Base-by-base conservation (phyloP, 2,329 filamentous ascomycete species). In the Alternaria sp. region DNA sequence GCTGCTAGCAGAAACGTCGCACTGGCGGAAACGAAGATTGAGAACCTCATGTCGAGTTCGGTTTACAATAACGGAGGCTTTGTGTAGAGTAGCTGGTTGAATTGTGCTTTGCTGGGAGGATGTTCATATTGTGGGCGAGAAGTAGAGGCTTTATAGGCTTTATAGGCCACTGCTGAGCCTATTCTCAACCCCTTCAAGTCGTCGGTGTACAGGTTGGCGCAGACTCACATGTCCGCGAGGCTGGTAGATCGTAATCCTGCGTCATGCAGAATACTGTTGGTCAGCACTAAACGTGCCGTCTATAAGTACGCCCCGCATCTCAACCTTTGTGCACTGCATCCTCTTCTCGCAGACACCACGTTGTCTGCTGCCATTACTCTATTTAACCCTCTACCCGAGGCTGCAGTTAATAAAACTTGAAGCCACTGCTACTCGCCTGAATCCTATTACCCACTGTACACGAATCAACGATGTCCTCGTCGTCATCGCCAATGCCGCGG, bases 91-190 rank as follows among this genome's bases (percentile, higher is more conserved):
- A 25, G 9, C 2, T 3, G 19, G n/a, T 21, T 44, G 3, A 44
- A 7, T 0, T 7, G 10, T 44, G 1, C 0, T 11, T 1, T 40
- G 4, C 36, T 40, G 5, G 1, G n/a, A 40, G 8, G 0, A 17
- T 40, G 9, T 11, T 17, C 36, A 3, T 17, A 5, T 40, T 11
- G 15, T 3, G 4, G 15, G 36, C 36, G 36, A 11, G 15, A 17
- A 0, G n/a, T 40, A 17, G 8, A 40, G 1, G 36, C 43, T 45
- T 19, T 45, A 21, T 45, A 40, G 1, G 36, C 43, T 45, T 19
- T 45, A 21, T 45, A 45, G 43, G 3, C 10, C 43, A 21, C 19
- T 21, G 12, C 0, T 13, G n/a, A 2, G 1, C 6, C 17, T 45
- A 11, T 45, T 21, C 43, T 12, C 10, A 3, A 45, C 3, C 1